A percentile compares a stretch with the other conserved stretches of the same genome.
phyloP scores from a whole-genome alignment of 306 rosid species.

The Astragalus glycyphyllos region DNA sequence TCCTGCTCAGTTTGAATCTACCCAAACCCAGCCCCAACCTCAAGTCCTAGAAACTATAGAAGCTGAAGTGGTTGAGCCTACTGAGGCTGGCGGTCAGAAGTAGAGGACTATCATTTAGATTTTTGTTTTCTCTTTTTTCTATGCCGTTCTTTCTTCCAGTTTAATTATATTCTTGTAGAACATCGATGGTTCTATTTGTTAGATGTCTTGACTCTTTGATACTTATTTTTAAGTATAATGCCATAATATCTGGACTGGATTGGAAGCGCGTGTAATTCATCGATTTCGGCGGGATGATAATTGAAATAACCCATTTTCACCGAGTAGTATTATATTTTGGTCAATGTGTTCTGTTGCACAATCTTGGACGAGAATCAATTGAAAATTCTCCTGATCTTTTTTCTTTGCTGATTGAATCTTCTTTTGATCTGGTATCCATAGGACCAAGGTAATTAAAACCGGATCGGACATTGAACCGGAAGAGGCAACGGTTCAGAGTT shows the following conservation, averaged over 20 bases:
- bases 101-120: slow-evolving; percentile 43
- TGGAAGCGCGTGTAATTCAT: slow-evolving; percentile 1
- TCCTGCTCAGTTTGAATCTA: slow-evolving; percentile 46
- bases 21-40: slow-evolving; percentile 47
- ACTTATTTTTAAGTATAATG: neutral
- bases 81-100: slow-evolving; percentile 63
- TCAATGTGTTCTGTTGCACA: neutral
- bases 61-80: slow-evolving; percentile 76
- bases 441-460: no score
- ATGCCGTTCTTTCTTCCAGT: neutral
- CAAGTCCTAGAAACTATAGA: slow-evolving; percentile 47
- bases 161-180: slow-evolving; percentile 5
- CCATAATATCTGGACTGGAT: neutral
- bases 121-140: slow-evolving; percentile 9
- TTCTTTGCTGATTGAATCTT: no score
- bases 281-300: slow-evolving; percentile 18
- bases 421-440: no score
- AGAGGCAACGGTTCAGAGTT: no score
- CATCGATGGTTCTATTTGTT: slow-evolving; percentile 3
- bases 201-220: neutral
- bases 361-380: neutral
- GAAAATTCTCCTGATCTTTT: no score
- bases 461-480: no score
- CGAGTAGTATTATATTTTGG: neutral
- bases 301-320: neutral